phyloP scores from a whole-genome alignment of 495 filamentous ascomycete species.

The Penicillium fimorum region DNA sequence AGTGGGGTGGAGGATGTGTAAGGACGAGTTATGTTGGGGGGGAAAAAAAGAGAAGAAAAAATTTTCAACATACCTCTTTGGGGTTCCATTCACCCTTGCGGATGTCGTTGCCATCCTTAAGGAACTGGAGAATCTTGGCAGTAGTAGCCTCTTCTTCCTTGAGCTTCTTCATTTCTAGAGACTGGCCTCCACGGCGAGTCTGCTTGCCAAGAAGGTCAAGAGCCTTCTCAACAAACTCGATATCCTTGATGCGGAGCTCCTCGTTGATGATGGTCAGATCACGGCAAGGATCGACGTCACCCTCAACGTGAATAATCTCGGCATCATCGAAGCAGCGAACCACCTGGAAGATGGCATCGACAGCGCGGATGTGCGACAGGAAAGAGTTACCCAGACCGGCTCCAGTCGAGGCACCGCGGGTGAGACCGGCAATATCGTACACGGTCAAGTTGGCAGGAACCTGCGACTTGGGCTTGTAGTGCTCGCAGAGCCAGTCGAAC shows the following conservation, averaged over 20 bases:
- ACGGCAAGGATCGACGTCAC: conserved; percentile 91
- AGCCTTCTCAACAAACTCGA: conserved; percentile 96
- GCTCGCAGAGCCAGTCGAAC: conserved; percentile 91
- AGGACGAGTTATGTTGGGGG: not conserved
- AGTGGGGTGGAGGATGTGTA: conserved; percentile 6
- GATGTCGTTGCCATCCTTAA: conserved; percentile 89
- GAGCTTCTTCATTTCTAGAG: conserved; percentile 96
- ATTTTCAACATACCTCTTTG: conserved; percentile 79
- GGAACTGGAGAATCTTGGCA: conserved; percentile 75
- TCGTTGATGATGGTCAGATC: conserved; percentile 97
- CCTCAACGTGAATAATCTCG: conserved; percentile 99
- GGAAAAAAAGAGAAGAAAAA: conserved; percentile 21
- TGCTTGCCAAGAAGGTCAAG: conserved; percentile 87
- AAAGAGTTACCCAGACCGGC: conserved; percentile 98
- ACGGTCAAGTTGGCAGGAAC: conserved; percentile 98
- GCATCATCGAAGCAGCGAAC: conserved; percentile 99
- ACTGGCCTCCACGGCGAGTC: conserved; percentile 90
- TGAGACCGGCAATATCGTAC: conserved; percentile 98
- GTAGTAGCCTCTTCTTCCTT: conserved; percentile 93
- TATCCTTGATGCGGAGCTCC: conserved; percentile 96
- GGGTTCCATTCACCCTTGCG: conserved; percentile 83
- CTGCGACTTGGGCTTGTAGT: conserved; percentile 94
- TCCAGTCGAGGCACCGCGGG: conserved; percentile 92
- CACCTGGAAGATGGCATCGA: conserved; percentile 99
- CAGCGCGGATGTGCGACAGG: conserved; percentile 96